These are phyloP conservation scores for Trichophyton mentagrophytes DNA, from an alignment of 2,329 filamentous ascomycete species.

Conservation along the genomic window DNA sequence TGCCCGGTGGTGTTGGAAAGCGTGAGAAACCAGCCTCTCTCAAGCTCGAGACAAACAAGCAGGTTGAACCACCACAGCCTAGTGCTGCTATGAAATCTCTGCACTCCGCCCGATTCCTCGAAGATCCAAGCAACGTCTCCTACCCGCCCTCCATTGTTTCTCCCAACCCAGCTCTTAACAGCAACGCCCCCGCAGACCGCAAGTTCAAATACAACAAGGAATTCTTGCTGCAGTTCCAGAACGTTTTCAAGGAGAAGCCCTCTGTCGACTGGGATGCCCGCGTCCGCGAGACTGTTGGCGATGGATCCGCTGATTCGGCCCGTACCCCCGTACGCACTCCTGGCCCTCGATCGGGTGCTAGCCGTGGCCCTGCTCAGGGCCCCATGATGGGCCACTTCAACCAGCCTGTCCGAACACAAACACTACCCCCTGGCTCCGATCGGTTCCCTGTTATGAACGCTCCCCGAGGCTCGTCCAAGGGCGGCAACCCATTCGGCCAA, in stretches of 20 bases:
- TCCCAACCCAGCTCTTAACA: conserved; percentile 83
- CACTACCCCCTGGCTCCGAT: conserved; percentile 52
- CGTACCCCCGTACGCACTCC: conserved; percentile 30
- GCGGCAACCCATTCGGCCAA: conserved; percentile 43
- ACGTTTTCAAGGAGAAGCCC: conserved; percentile 91
- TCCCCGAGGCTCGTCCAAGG: conserved; percentile 29
- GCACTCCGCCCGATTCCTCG: conserved; percentile 79
- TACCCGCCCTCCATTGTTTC: conserved; percentile 78
- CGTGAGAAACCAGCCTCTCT: conserved; percentile 70
- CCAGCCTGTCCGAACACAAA: conserved; percentile 34
- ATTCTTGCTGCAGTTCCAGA: conserved; percentile 93
- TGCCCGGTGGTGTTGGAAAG: conserved; percentile 39
- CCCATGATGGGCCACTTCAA: conserved; percentile 60
- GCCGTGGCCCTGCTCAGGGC: conserved; percentile 24
- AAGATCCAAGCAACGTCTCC: conserved; percentile 60
- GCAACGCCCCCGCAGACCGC: conserved; percentile 53
- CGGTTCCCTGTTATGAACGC: conserved; percentile 42
- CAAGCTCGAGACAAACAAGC: conserved; percentile 76
- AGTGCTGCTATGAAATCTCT: conserved; percentile 88
- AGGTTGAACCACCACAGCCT: conserved; percentile 80
- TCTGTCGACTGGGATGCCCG: conserved; percentile 86
- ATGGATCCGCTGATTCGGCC: conserved; percentile 50
- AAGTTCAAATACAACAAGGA: conserved; percentile 94
- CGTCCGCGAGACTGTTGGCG: conserved; percentile 72
- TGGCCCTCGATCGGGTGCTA: conserved; percentile 6